phyloP scores from a whole-genome alignment of 2,329 filamentous ascomycete species.

The Neonectria hederae region DNA sequence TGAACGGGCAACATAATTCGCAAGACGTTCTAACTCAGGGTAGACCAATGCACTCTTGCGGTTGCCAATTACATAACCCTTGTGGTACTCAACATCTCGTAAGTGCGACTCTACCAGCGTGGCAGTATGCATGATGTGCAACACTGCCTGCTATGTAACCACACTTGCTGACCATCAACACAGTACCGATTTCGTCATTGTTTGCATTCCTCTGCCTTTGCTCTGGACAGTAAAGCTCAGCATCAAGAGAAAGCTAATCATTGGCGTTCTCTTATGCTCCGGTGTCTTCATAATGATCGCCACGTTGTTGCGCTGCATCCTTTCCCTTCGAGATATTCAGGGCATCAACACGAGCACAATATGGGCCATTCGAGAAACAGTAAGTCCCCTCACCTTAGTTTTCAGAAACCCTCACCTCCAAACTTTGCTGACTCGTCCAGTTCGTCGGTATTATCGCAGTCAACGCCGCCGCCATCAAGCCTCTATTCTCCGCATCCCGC shows the following conservation, averaged over 20 bases:
- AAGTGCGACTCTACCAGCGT: constrained; percentile 19
- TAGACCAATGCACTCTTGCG: constrained; percentile 48
- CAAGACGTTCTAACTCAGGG: constrained; percentile 6
- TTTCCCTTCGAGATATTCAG: constrained; percentile 48
- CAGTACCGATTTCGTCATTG: constrained; percentile 52
- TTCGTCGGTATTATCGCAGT: constrained; percentile 56
- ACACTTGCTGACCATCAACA: constrained; percentile 8
- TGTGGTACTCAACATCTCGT: constrained; percentile 50
- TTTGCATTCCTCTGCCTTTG: constrained; percentile 53
- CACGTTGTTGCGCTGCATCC: constrained; percentile 52
- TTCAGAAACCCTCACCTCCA: background rate
- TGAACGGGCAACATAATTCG: background rate
- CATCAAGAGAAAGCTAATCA: constrained; percentile 49
- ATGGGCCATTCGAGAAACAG: constrained; percentile 56
- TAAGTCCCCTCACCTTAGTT: constrained; percentile 25
- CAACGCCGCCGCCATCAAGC: constrained; percentile 53
- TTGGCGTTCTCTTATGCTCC: constrained; percentile 52
- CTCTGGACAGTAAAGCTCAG: constrained; percentile 52
- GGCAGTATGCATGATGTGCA: background rate
- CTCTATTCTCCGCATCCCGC: constrained; percentile 47
- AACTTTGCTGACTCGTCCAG: constrained; percentile 31
- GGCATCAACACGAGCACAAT: constrained; percentile 52
- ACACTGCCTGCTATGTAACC: background rate
- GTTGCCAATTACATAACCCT: constrained; percentile 51
- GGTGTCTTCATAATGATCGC: constrained; percentile 56